phyloP scores from a whole-genome alignment of 495 filamentous ascomycete species.

The Penicillium simplicissimum region DNA sequence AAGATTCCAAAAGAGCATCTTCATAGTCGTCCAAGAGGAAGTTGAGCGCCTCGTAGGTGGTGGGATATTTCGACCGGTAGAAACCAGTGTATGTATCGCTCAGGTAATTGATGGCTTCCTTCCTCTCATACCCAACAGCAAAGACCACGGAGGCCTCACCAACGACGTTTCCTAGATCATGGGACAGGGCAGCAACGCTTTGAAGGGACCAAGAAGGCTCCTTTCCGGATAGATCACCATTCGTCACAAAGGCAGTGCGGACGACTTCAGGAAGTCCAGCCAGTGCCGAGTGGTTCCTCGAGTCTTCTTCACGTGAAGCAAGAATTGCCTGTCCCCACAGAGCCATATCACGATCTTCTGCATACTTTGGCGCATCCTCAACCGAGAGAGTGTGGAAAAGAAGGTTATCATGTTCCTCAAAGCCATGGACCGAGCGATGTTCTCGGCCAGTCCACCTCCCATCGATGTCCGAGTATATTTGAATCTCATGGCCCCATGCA shows the following conservation, averaged over 20 bases:
- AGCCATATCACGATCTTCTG: slow-evolving; percentile 47
- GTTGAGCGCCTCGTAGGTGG: slow-evolving; percentile 34
- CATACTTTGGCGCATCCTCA: slow-evolving; percentile 37
- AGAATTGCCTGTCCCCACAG: slow-evolving; percentile 45
- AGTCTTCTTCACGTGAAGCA: slow-evolving; percentile 29
- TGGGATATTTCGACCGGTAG: slow-evolving; percentile 39
- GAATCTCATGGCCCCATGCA: slow-evolving; percentile 33
- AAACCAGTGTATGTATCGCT: slow-evolving; percentile 46
- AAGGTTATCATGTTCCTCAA: slow-evolving; percentile 27
- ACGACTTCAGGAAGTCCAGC: slow-evolving; percentile 28
- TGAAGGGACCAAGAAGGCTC: slow-evolving; percentile 29
- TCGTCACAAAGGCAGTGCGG: slow-evolving; percentile 25
- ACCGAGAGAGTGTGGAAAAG: slow-evolving; percentile 36
- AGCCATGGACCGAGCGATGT: slow-evolving; percentile 29
- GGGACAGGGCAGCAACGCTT: slow-evolving; percentile 41
- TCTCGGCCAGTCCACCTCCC: slow-evolving; percentile 48
- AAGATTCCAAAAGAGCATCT: slow-evolving; percentile 37
- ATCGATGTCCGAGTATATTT: slow-evolving; percentile 53
- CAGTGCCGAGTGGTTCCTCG: slow-evolving; percentile 31
- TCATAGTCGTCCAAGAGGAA: slow-evolving; percentile 49
- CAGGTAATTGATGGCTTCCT: slow-evolving; percentile 50
- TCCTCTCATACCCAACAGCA: slow-evolving; percentile 48
- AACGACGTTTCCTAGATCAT: slow-evolving; percentile 43
- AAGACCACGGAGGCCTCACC: slow-evolving; percentile 41
- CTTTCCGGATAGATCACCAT: slow-evolving; percentile 23